phyloP scores from a whole-genome alignment of 2,329 filamentous ascomycete genomes.

The Pyricularia grisea region DNA sequence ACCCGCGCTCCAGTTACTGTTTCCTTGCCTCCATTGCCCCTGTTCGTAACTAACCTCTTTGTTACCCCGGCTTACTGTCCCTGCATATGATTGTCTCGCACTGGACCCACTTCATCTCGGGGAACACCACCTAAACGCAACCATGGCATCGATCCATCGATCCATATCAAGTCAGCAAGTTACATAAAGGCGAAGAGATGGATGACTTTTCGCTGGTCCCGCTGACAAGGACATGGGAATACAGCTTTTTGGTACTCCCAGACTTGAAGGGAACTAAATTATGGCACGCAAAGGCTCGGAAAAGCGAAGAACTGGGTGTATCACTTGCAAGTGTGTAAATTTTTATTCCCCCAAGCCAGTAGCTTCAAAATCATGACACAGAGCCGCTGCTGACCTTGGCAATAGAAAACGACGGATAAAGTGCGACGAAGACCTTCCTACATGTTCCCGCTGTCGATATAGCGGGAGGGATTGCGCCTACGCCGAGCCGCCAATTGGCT shows the following conservation, averaged over 20 bases:
- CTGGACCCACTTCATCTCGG: not conserved
- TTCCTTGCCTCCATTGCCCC: too few species aligned
- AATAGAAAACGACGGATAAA: constrained; percentile 20
- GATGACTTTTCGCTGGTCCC: not conserved
- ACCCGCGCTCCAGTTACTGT: too few species aligned
- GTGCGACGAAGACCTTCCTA: constrained; percentile 20
- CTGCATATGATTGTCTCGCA: not conserved
- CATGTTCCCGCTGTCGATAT: constrained; percentile 18
- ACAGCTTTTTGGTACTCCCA: not conserved
- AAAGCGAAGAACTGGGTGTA: constrained; percentile 6
- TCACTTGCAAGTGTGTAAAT: constrained; percentile 6
- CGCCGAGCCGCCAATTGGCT: not conserved
- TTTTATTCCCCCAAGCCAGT: not conserved
- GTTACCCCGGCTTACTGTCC: not conserved
- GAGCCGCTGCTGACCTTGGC: not conserved
- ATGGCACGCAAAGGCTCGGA: constrained; percentile 3
- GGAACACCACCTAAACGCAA: not conserved
- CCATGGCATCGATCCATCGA: not conserved
- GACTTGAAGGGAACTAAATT: not conserved
- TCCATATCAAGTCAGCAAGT: not conserved
- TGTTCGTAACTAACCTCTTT: not conserved
- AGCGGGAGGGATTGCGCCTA: constrained; percentile 21
- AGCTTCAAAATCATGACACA: not conserved
- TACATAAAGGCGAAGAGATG: not conserved
- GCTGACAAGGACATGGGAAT: not conserved